phyloP scores from a whole-genome alignment of 179 eudicot genomes.

The Sideroxylon spinosum region DNA sequence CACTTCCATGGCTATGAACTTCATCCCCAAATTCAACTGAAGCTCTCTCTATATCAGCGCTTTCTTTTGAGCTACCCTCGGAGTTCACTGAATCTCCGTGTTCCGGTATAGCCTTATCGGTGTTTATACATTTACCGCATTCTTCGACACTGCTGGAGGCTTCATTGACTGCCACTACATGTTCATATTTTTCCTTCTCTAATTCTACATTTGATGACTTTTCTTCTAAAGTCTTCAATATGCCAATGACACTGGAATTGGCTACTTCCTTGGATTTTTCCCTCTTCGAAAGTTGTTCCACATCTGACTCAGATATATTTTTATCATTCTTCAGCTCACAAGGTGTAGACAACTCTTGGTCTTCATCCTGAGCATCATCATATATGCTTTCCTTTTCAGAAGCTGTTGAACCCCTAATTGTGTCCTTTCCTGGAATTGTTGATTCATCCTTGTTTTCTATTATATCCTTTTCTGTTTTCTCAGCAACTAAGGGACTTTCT shows the following conservation, averaged over 20 bases:
- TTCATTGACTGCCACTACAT: not conserved
- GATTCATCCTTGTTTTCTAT: too few relatives aligned
- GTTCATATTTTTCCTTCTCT: conserved; percentile 5
- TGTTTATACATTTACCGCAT: not conserved
- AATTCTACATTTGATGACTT: not conserved
- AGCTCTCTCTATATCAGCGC: conserved; percentile 7
- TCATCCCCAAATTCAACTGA: not conserved
- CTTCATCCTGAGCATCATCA: not conserved
- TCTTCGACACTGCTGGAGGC: not conserved
- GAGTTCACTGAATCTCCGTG: not conserved
- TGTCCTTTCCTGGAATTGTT: not conserved
- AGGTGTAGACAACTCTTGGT: not conserved
- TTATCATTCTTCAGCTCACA: not conserved
- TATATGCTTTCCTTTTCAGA: not conserved
- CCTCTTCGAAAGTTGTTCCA: not conserved
- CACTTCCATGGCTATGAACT: conserved; percentile 3
- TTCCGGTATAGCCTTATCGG: not conserved
- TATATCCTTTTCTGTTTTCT: conserved; percentile 9
- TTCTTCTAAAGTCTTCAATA: not conserved
- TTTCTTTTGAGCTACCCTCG: conserved; percentile 7
- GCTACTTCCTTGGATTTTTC: not conserved
- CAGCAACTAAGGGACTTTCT: conserved; percentile 8
- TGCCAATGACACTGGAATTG: not conserved
- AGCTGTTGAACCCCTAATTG: not conserved
- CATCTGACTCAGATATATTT: conserved; percentile 4